Base-by-base conservation (phyloP, 805 yeast species). In the Tetrapisispora phaffii region DNA sequence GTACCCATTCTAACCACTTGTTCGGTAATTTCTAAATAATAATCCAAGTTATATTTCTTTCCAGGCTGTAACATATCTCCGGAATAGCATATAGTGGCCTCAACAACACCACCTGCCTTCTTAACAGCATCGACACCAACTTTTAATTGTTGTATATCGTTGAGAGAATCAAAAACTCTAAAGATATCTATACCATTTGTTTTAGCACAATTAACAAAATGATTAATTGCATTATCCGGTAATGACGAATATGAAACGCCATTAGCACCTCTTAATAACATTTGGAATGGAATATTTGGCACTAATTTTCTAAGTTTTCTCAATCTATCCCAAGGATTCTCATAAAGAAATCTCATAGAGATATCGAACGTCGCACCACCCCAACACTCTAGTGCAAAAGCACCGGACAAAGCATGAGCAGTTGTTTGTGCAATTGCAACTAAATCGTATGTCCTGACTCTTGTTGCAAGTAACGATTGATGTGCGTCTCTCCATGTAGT, bases 401-500 rank as follows among this genome's bases (percentile, higher is more conserved):
- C 94, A 49, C 90, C 88, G 52, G 80, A 69, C 56, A 88, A 70
- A 17, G 95, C 97, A 61, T 83, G 81, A 2, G 96, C 85, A 20
- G 98, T 90, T 46, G 93, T 77, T 47, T 86, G 88, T 19, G 97
- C 98, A 70, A 90, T 85, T 57, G 86, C 85, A 42, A 82, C 71
- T 60, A 90, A 72, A 67, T 90, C 98, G 55, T 84, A 76, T 21
- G 97, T 90, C 69, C 98, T 80, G 34, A 90, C 93, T 69, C 97
- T 83, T 34, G 97, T 90, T 10, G 98, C 98, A 59, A 90, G 74
- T 56, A 90, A 71, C n/a, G 96, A 88, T 74, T 90, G 98, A 69
- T 90, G 97, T 28, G 97, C 97, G 67, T 90, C 98, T 79, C 98
- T 85, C 98, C 98, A 90, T 7, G 98, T 90, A 46, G 98, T 90